Percentiles rank a stretch among this genome's conserved stretches.
phyloP scores from a whole-genome alignment of 1,284 basidiomycete species.

The Grifola frondosa region DNA sequence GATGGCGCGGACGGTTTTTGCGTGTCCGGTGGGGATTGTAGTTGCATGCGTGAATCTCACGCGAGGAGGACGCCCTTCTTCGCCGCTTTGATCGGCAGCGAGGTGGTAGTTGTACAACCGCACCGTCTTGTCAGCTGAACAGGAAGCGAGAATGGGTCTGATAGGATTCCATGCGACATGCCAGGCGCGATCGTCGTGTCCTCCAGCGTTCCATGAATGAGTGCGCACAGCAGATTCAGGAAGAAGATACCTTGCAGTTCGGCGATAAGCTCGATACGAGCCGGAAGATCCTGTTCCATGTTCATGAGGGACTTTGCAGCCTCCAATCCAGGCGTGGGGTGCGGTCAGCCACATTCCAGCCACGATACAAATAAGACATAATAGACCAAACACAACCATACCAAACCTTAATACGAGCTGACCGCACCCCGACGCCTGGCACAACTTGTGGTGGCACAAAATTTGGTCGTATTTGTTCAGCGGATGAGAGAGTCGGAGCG shows the following conservation, averaged over 20 bases:
- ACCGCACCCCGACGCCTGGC: too few relatives aligned
- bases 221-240: not conserved
- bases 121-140: slow-evolving; percentile 92
- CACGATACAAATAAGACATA: too few relatives aligned
- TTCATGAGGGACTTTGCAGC: too few relatives aligned
- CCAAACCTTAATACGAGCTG: too few relatives aligned
- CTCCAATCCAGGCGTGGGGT: too few relatives aligned
- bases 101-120: slow-evolving; percentile 76
- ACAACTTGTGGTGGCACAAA: too few relatives aligned
- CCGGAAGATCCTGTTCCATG: slow-evolving; percentile 3
- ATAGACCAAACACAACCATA: too few relatives aligned
- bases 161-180: slow-evolving; percentile 89
- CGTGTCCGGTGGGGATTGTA: slow-evolving; percentile 81
- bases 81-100: slow-evolving; percentile 19
- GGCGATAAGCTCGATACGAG: slow-evolving; percentile 5
- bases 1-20: slow-evolving; percentile 86
- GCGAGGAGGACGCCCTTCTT: slow-evolving; percentile 21
- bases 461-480: too few relatives aligned
- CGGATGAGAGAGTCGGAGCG: too few relatives aligned
- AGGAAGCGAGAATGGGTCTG: slow-evolving; percentile 84
- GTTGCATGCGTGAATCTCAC: slow-evolving; percentile 54
- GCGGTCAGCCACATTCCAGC: too few relatives aligned
- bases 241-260: slow-evolving; percentile 7
- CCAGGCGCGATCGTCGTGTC: slow-evolving; percentile 90
- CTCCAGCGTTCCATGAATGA: too few relatives aligned